A percentile compares a stretch with the other conserved stretches of the same genome.
These are phyloP conservation scores for Kurtzmaniella fragi DNA, from an alignment of 805 yeast species.

Conservation along the genomic window DNA sequence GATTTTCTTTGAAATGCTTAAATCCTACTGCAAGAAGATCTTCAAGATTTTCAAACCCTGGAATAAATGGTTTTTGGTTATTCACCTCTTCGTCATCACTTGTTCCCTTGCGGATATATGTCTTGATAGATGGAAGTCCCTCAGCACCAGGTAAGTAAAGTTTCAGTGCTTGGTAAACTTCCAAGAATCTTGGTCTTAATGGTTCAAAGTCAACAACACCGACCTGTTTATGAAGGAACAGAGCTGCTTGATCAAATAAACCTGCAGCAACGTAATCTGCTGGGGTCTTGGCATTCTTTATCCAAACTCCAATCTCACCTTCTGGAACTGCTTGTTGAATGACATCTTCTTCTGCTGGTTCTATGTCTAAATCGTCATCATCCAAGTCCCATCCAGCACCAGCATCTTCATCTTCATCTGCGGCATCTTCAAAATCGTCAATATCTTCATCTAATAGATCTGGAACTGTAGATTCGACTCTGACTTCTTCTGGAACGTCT, in stretches of 20 bases:
- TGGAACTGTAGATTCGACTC: conserved; percentile 12
- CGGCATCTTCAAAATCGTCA: conserved; percentile 16
- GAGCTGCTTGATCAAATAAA: conserved; percentile 93
- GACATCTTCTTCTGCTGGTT: conserved; percentile 23
- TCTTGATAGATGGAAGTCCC: conserved; percentile 66
- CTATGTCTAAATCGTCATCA: conserved; percentile 72
- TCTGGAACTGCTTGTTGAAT: conserved; percentile 15
- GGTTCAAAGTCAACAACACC: conserved; percentile 89
- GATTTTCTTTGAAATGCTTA: conserved; percentile 77
- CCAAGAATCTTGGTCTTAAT: conserved; percentile 73
- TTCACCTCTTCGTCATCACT: conserved; percentile 57
- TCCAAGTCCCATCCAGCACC: conserved; percentile 80
- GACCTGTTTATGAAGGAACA: conserved; percentile 80
- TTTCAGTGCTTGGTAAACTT: conserved; percentile 78
- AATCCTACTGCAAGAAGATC: conserved; percentile 66
- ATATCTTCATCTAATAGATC: conserved; percentile 12
- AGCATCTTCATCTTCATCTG: conserved; percentile 33
- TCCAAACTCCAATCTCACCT: conserved; percentile 74
- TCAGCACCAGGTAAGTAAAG: conserved; percentile 68
- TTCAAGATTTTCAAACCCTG: conserved; percentile 67
- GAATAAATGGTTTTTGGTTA: conserved; percentile 55
- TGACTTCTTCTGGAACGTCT: conserved; percentile 52
- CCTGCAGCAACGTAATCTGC: conserved; percentile 96
- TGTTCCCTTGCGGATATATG: conserved; percentile 48
- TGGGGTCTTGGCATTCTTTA: conserved; percentile 81